A percentile compares a stretch with the other conserved stretches of the same genome.
Conservation (phyloP, 1,139 yeast genomes). For the Blastobotrys elegans region DNA sequence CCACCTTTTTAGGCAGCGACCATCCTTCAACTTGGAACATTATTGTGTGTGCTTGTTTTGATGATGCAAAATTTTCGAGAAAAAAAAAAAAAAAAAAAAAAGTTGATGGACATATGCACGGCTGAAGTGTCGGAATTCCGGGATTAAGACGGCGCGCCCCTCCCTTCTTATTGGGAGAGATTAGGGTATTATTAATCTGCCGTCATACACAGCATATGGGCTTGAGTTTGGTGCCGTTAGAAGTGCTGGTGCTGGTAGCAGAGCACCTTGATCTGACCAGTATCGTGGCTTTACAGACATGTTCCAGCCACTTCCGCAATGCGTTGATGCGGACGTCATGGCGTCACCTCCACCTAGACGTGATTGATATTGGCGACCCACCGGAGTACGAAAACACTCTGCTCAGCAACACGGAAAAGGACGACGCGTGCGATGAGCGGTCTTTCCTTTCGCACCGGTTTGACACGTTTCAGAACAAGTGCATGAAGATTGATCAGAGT, state of each 20-base stretch:
- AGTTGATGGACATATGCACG: not conserved
- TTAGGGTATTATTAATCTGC: too few relatives aligned
- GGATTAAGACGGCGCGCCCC: too few relatives aligned
- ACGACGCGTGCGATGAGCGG: slow-evolving; percentile 2
- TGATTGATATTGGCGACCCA: slow-evolving; percentile 12
- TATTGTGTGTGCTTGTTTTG: not conserved
- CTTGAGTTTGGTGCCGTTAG: slow-evolving; percentile 3
- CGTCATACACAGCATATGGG: not conserved
- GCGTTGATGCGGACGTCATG: not conserved
- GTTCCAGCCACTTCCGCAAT: slow-evolving; percentile 1
- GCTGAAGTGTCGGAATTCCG: not conserved
- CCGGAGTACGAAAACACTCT: not conserved
- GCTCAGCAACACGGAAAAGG: not conserved
- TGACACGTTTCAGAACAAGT: not conserved
- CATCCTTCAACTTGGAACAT: slow-evolving; percentile 80
- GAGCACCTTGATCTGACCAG: slow-evolving; percentile 2
- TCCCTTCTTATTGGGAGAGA: too few relatives aligned
- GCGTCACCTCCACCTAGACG: slow-evolving; percentile 7
- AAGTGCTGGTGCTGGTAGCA: slow-evolving; percentile 2
- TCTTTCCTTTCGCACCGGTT: slow-evolving; percentile 4
- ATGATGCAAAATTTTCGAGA: not conserved
- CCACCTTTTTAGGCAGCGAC: slow-evolving; percentile 59
- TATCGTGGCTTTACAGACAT: not conserved
- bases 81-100: not conserved
- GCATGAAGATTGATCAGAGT: slow-evolving; percentile 6